Base-by-base conservation (phyloP, 345 rosid genomes). In the Corymbia maculata region DNA sequence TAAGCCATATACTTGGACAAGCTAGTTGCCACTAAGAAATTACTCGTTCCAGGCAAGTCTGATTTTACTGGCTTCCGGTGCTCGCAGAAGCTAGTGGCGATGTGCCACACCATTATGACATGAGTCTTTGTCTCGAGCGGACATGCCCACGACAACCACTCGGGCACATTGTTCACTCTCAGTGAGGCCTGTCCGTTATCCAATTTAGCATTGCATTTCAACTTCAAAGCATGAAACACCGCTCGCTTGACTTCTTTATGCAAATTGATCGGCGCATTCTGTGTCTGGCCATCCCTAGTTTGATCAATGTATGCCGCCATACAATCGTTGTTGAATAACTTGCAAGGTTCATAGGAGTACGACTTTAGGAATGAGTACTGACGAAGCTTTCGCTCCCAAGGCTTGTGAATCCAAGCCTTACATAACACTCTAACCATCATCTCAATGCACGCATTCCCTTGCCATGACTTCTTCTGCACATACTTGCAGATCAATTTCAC, bases 51-150 rank as follows among this genome's bases (percentile, higher is more conserved):
- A 0, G 1, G 17, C 26, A 59, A 5, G 6, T 45, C 16, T 44
- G 52, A 44, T 13, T 26, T 50, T 50, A 52, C 3, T 1, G 51
- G 85, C 4, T 14, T 9, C 6, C 12, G 3, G 32, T 28, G 5
- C 28, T 85, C 86, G 13, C 59, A 85, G 6, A 51, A 36, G 86
- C 53, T 50, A 28, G 44, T 85, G 53, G 52, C 86, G 4, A 50
- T 85, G 59, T 85, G 86, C 86, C 86, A 85, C 32, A 85, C 53
- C 57, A 85, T 50, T 21, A 85, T 50, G 86, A 51, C 59, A 7
- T 28, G 86, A 85, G 59, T 28, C 19, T 85, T 6, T 21, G 59
- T 51, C 86, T 47, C 55, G 11, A 51, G 36, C 9, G 1, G 21
- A 51, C 86, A n/a, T 51, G 86, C 59, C 86, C 42, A 85, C 19